Evolutionary conservation across 306 rosid genomes (phyloP).

Genomic region (Malus sieversii): DNA sequence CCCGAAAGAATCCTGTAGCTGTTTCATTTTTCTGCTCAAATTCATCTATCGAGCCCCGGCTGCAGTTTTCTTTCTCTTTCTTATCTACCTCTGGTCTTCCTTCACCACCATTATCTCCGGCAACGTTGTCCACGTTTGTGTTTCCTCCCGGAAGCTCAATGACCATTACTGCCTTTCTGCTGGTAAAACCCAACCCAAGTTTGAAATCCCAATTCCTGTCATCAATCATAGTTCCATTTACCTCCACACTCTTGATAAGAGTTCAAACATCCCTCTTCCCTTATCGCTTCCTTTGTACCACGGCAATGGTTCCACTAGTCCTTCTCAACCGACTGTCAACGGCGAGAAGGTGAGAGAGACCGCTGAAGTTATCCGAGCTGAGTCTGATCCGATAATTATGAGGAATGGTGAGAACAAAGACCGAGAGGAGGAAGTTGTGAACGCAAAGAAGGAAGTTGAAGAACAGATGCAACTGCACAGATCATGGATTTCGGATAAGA

Average conservation of each 20-base stretch:
- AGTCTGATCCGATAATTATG: conserved; percentile 4
- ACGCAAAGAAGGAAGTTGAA: conserved; percentile 41
- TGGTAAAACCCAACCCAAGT: conserved; percentile 43
- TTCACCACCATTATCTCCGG: conserved; percentile 51
- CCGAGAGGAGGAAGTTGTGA: conserved; percentile 28
- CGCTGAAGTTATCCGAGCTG: not conserved
- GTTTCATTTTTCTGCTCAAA: conserved; percentile 16
- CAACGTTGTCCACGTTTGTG: conserved; percentile 59
- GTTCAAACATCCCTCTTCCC: not conserved
- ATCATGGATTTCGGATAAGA: conserved; percentile 45
- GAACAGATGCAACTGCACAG: conserved; percentile 48
- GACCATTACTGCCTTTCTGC: conserved; percentile 63
- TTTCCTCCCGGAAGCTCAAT: conserved; percentile 57
- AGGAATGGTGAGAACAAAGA: conserved; percentile 9
- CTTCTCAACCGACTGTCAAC: not conserved
- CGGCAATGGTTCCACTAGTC: not conserved
- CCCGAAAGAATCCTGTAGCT: not conserved
- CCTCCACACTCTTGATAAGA: not conserved
- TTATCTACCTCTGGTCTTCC: conserved; percentile 58
- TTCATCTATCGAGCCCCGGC: conserved; percentile 33
- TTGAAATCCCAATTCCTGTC: conserved; percentile 36
- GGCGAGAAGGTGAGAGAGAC: not conserved
- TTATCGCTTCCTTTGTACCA: not conserved
- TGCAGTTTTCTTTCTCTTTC: conserved; percentile 35
- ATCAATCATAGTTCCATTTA: not conserved